phyloP scores from a whole-genome alignment of 1,139 yeast genomes.

The Torulaspora pretoriensis region DNA sequence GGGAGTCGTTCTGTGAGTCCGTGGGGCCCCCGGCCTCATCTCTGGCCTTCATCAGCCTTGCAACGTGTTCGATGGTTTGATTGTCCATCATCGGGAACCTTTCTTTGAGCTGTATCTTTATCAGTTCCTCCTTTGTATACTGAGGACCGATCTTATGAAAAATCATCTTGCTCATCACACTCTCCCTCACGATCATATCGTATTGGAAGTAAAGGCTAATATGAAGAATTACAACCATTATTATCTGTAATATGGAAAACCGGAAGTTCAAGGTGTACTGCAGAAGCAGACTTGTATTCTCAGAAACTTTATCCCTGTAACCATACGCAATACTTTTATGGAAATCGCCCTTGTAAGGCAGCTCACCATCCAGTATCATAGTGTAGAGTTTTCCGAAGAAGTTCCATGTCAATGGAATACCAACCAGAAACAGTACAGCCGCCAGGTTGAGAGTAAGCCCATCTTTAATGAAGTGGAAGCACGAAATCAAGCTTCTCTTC shows the following conservation, averaged over 20 bases:
- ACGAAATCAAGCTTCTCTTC: conserved; percentile 37
- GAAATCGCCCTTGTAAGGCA: conserved; percentile 42
- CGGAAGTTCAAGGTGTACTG: conserved; percentile 17
- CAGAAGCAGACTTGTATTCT: conserved; percentile 11
- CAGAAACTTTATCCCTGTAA: conserved; percentile 31
- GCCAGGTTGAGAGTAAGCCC: conserved; percentile 40
- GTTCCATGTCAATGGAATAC: conserved; percentile 58
- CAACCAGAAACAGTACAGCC: conserved; percentile 43
- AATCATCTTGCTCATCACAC: conserved; percentile 57
- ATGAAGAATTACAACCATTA: conserved; percentile 41
- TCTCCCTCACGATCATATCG: conserved; percentile 70
- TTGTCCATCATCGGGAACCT: conserved; percentile 34
- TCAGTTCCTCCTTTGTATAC: conserved; percentile 38
- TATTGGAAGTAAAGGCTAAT: conserved; percentile 54
- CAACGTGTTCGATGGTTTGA: conserved; percentile 28
- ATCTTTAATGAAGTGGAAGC: conserved; percentile 32
- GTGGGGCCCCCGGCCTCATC: conserved; percentile 18
- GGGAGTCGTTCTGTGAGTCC: background rate
- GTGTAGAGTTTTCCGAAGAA: conserved; percentile 49
- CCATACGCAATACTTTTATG: conserved; percentile 49
- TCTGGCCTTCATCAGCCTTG: conserved; percentile 29
- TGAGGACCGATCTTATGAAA: conserved; percentile 56
- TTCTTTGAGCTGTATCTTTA: conserved; percentile 26
- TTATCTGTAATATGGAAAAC: conserved; percentile 29
- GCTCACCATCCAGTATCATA: conserved; percentile 50